Conservation (phyloP, 2,329 filamentous ascomycete genomes). For the Aspergillus glaucus region DNA sequence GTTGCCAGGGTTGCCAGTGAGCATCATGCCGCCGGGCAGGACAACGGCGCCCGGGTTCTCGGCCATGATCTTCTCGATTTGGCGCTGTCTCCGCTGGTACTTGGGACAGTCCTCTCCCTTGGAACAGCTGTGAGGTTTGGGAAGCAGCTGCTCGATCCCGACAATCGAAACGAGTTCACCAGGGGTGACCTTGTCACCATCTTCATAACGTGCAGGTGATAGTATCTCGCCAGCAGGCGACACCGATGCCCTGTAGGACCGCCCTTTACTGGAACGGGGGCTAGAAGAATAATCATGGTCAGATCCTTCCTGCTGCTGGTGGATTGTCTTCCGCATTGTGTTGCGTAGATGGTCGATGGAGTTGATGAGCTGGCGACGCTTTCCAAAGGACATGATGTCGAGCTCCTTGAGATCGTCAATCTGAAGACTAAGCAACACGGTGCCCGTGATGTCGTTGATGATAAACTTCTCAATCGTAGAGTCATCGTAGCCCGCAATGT, state of each 20-base stretch:
- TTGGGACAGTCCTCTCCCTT: conserved; percentile 84
- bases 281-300: not conserved
- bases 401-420: conserved; percentile 70
- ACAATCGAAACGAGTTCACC: conserved; percentile 51
- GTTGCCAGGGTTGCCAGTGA: conserved; percentile 73
- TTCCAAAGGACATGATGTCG: conserved; percentile 58
- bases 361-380: conserved; percentile 55
- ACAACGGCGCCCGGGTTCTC: conserved; percentile 66
- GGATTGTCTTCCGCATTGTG: conserved; percentile 10
- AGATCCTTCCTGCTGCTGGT: not conserved
- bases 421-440: conserved; percentile 81
- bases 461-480: conserved; percentile 76
- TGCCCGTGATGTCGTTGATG: conserved; percentile 85
- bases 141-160: conserved; percentile 82
- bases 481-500: conserved; percentile 71
- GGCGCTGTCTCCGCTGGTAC: conserved; percentile 69
- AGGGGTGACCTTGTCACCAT: too few species aligned
- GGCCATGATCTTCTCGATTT: conserved; percentile 67
- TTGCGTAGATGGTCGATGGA: conserved; percentile 49
- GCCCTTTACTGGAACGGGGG: too few species aligned
- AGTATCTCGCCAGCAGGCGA: too few species aligned
- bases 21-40: conserved; percentile 42
- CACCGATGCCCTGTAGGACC: too few species aligned
- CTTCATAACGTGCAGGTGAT: too few species aligned
- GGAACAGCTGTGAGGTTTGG: conserved; percentile 77